Evolutionary conservation across 371 early-diverging fungal species (phyloP).

Genomic region (Basidiobolus meristosporus): DNA sequence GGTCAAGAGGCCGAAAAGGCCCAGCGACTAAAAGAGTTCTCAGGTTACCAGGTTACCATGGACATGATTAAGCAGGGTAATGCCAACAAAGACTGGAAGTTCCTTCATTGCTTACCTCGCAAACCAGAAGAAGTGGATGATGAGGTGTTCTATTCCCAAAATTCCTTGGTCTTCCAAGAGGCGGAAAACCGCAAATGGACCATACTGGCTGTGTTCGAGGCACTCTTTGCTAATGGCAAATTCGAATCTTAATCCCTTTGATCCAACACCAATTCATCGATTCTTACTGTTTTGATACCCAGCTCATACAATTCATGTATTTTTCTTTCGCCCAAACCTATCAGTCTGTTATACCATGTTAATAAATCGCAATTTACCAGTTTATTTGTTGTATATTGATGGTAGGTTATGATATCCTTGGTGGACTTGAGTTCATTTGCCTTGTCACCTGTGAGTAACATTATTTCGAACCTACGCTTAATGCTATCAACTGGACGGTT

Average conservation of each 20-base stretch:
- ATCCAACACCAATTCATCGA: too few species aligned
- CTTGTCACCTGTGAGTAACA: too few species aligned
- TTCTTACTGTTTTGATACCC: too few species aligned
- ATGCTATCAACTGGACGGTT: too few species aligned
- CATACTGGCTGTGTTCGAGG: conserved; percentile 66
- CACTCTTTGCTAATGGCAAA: conserved; percentile 20
- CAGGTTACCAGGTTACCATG: conserved; percentile 74
- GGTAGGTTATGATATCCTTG: conserved; percentile 6
- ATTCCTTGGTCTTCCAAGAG: conserved; percentile 87
- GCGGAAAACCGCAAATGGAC: conserved; percentile 97
- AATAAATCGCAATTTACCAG: too few species aligned
- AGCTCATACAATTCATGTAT: too few species aligned
- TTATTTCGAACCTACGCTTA: conserved; percentile 8
- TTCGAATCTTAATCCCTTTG: too few species aligned
- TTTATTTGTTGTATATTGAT: too few species aligned
- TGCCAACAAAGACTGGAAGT: conserved; percentile 74
- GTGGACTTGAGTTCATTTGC: too few species aligned
- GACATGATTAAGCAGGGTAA: conserved; percentile 50
- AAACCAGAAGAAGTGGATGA: conserved; percentile 94
- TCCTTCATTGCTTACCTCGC: conserved; percentile 93
- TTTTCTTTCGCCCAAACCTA: too few species aligned
- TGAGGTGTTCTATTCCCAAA: conserved; percentile 80
- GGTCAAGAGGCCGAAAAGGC: conserved; percentile 87
- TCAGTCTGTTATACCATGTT: too few species aligned
- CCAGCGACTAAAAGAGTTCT: conserved; percentile 56